Evolutionary conservation across 345 rosid species (phyloP).

Genomic region (Gossypium raimondii): DNA sequence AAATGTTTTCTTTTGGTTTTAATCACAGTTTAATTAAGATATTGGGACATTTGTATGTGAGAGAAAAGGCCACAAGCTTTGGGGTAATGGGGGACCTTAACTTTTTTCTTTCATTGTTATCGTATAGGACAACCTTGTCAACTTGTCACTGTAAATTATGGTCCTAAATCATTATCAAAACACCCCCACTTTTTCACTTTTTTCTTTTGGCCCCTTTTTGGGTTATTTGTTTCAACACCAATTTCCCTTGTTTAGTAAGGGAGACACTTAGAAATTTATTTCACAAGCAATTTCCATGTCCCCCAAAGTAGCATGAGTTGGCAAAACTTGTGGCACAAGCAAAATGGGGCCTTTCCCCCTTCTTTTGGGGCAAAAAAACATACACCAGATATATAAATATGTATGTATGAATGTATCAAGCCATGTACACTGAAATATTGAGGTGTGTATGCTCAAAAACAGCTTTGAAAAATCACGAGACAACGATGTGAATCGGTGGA

Average conservation of each 20-base stretch:
- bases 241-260: neutral
- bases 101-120: neutral
- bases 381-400: too few species aligned
- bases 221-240: neutral
- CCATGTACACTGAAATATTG: neutral
- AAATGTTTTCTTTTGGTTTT: too few species aligned
- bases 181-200: neutral
- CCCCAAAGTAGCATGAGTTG: neutral
- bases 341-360: neutral
- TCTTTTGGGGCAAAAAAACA: neutral
- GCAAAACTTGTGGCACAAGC: neutral
- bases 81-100: neutral
- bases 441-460: neutral
- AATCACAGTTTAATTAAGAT: neutral
- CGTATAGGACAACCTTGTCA: neutral
- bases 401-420: too few species aligned
- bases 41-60: neutral
- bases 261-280: neutral
- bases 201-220: too few species aligned
- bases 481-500: slow-evolving; percentile 14
- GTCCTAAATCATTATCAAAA: neutral
- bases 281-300: neutral
- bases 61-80: neutral
- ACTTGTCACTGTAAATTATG: neutral
- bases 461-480: neutral